Conservation (phyloP, 495 filamentous ascomycete genomes). For the Ascodesmis nigricans region DNA sequence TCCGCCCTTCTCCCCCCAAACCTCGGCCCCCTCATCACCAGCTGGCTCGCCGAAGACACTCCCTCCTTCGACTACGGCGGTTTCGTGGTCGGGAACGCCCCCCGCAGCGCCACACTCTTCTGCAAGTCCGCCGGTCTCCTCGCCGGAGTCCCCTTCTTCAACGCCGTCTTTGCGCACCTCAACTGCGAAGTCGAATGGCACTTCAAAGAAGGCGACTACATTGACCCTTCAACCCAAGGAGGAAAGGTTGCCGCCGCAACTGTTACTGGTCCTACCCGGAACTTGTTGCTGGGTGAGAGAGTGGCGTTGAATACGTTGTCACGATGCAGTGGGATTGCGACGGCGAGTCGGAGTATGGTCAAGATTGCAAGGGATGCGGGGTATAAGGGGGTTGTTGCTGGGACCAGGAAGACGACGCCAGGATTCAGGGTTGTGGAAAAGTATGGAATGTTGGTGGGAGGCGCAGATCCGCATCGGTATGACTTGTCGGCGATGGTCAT, state of each 20-base stretch:
- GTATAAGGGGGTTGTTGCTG: conserved; percentile 68
- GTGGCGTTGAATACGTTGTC: conserved; percentile 84
- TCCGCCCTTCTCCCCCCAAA: conserved; percentile 66
- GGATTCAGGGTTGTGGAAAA: conserved; percentile 93
- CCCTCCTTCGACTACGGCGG: conserved; percentile 93
- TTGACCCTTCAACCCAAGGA: conserved; percentile 35
- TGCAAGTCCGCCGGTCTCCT: conserved; percentile 77
- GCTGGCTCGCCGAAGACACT: conserved; percentile 88
- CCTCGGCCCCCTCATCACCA: conserved; percentile 56
- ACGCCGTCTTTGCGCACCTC: conserved; percentile 76
- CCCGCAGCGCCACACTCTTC: conserved; percentile 57
- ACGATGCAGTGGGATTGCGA: conserved; percentile 80
- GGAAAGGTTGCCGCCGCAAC: conserved; percentile 43
- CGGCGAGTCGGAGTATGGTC: conserved; percentile 30
- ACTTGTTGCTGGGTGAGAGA: conserved; percentile 73
- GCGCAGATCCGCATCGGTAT: conserved; percentile 74
- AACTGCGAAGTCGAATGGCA: conserved; percentile 85
- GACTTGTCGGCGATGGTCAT: conserved; percentile 89
- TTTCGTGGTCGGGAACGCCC: conserved; percentile 72
- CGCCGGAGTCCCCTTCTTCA: conserved; percentile 85
- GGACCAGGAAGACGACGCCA: conserved; percentile 89
- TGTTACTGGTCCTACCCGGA: conserved; percentile 64
- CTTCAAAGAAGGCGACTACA: conserved; percentile 44
- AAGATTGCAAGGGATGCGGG: conserved; percentile 35
- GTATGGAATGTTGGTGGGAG: conserved; percentile 87